These are phyloP conservation scores for Xylaria curta DNA, from an alignment of 495 filamentous ascomycete genomes.

Conservation along the genomic window DNA sequence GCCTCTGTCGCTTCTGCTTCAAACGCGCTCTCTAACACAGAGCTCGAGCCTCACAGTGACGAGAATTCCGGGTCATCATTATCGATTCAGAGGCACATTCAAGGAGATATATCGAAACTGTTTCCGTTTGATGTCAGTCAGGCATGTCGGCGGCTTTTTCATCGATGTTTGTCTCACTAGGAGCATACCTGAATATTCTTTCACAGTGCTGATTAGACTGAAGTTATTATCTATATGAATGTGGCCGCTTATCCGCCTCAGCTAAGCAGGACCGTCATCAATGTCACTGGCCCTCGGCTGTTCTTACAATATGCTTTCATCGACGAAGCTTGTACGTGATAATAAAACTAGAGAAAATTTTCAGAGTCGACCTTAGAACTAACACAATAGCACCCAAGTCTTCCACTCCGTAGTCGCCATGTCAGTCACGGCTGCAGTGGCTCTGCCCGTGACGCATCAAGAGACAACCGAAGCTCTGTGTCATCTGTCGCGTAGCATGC, in stretches of 20 bases:
- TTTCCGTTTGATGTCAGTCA: constrained; percentile 15
- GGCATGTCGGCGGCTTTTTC: constrained; percentile 5
- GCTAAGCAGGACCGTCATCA: constrained; percentile 17
- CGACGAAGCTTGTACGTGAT: constrained; percentile 31
- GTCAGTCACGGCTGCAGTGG: constrained; percentile 19
- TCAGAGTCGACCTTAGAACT: not conserved
- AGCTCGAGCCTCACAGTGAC: not conserved
- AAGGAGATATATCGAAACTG: not conserved
- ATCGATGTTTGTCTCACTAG: constrained; percentile 16
- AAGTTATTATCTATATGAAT: constrained; percentile 23
- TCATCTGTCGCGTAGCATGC: constrained; percentile 27
- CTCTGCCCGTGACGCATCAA: constrained; percentile 1
- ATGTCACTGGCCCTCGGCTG: not conserved
- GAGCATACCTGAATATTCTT: not conserved
- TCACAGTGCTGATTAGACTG: not conserved
- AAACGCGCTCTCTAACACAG: not conserved
- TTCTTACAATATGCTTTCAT: constrained; percentile 28
- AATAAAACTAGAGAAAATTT: not conserved
- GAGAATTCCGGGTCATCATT: not conserved
- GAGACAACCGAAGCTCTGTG: constrained; percentile 23
- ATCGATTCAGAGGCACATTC: not conserved
- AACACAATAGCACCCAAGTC: constrained; percentile 13
- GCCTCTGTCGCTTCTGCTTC: not conserved
- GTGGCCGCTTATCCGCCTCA: constrained; percentile 16
- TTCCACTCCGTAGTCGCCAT: constrained; percentile 29